Conservation (phyloP, 2,329 filamentous ascomycete genomes). For the Teratosphaeria nubilosa region DNA sequence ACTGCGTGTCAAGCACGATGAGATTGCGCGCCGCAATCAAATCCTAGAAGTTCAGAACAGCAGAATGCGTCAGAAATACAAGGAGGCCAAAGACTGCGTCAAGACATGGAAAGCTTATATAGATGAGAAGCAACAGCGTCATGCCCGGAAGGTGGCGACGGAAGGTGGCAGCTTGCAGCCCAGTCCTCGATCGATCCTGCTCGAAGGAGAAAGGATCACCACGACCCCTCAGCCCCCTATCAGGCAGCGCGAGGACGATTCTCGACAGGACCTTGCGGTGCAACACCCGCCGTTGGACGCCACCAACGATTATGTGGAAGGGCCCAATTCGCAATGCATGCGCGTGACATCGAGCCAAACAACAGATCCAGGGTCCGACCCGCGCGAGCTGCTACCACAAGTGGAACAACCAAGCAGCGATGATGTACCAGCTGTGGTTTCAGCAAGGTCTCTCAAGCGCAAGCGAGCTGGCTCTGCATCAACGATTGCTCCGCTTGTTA, state of each 20-base stretch:
- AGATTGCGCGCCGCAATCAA: constrained; percentile 15
- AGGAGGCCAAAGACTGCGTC: constrained; percentile 30
- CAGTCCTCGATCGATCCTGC: not conserved
- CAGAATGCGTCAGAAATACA: constrained; percentile 9
- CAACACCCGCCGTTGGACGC: not conserved
- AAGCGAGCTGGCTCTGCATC: constrained; percentile 21
- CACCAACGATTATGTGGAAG: not conserved
- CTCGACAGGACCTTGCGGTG: not conserved
- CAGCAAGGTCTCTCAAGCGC: constrained; percentile 33
- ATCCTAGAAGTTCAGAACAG: constrained; percentile 9
- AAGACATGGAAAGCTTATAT: constrained; percentile 21
- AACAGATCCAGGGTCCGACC: constrained; percentile 27
- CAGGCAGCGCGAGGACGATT: not conserved
- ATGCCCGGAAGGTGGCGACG: not conserved
- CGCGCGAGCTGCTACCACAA: not conserved
- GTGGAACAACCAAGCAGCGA: constrained; percentile 22
- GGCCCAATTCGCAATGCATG: not conserved
- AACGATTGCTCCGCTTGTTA: constrained; percentile 8
- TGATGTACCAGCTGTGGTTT: constrained; percentile 33
- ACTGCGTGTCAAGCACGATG: constrained; percentile 20
- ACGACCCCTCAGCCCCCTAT: not conserved
- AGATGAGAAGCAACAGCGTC: not conserved
- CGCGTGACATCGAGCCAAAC: constrained; percentile 33
- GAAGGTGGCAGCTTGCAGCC: not conserved
- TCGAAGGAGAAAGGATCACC: not conserved